A percentile compares a stretch with the other conserved stretches of the same genome.
phyloP scores from a whole-genome alignment of 306 rosid species.

The Quercus suber region DNA sequence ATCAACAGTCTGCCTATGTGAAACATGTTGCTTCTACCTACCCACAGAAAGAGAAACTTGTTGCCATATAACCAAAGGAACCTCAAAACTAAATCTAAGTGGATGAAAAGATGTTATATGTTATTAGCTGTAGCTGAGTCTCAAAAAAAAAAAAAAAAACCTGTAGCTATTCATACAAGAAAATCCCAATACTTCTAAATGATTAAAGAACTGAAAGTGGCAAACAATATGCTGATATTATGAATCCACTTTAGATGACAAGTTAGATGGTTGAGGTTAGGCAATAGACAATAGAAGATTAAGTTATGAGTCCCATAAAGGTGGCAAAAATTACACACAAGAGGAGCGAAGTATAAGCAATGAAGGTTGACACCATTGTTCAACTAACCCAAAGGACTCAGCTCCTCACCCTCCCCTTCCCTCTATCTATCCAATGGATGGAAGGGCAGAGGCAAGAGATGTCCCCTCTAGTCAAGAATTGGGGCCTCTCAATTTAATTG shows the following conservation, averaged over 20 bases:
- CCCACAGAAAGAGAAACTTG: neutral
- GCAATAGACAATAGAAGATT: too few species aligned
- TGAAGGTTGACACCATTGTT: neutral
- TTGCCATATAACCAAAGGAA: neutral
- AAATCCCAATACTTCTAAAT: neutral
- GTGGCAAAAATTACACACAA: neutral
- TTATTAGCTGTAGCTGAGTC: neutral
- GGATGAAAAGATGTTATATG: neutral
- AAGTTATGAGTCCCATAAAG: too few species aligned
- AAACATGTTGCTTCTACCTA: neutral
- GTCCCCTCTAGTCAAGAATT: too few species aligned
- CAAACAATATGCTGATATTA: neutral
- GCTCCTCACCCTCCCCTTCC: too few species aligned
- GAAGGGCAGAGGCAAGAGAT: too few species aligned
- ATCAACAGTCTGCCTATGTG: neutral
- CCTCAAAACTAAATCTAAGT: neutral
- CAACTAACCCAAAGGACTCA: too few species aligned
- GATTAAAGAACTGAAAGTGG: neutral
- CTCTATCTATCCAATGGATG: too few species aligned
- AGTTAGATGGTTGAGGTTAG: too few species aligned
- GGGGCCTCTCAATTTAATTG: neutral
- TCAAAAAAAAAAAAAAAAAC: too few species aligned
- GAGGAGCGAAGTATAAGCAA: neutral
- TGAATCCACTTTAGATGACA: neutral
- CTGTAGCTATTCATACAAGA: too few species aligned